These are phyloP conservation scores for Heritiera fomes DNA, from an alignment of 345 rosid genomes.

Conservation along the genomic window DNA sequence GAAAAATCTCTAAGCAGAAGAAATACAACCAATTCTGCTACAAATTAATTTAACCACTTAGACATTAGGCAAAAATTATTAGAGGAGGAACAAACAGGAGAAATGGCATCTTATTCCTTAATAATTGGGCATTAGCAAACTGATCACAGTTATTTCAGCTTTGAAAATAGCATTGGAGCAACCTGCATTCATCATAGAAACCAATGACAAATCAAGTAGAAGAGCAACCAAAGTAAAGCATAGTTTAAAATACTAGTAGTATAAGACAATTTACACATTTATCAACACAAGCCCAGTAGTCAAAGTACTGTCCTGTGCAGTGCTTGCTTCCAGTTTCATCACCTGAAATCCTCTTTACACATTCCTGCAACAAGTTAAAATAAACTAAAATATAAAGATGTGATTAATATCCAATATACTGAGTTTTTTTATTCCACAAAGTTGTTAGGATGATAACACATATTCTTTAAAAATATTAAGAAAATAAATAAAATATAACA, in stretches of 20 bases:
- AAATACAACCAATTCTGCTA: neutral
- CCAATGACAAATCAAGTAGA: neutral
- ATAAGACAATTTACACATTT: slow-evolving; percentile 30
- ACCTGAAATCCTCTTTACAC: slow-evolving; percentile 38
- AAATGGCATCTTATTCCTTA: neutral
- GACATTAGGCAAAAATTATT: neutral
- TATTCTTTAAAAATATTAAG: no score
- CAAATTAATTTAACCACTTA: neutral
- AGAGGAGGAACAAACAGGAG: neutral
- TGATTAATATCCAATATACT: no score
- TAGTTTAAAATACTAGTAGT: no score
- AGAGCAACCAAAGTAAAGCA: neutral
- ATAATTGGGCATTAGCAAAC: neutral
- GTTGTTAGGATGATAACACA: no score
- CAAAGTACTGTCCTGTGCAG: slow-evolving; percentile 45
- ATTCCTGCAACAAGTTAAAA: slow-evolving; percentile 28
- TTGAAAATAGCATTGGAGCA: slow-evolving; percentile 38
- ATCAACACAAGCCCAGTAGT: slow-evolving; percentile 36
- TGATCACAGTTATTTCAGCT: slow-evolving; percentile 32
- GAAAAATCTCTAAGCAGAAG: neutral
- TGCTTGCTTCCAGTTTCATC: slow-evolving; percentile 32
- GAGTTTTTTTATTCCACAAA: no score
- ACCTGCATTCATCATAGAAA: slow-evolving; percentile 32
- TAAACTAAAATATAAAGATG: neutral
- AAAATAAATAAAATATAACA: no score